phyloP scores from a whole-genome alignment of 2,329 filamentous ascomycete genomes.

The Didymella glomerata region DNA sequence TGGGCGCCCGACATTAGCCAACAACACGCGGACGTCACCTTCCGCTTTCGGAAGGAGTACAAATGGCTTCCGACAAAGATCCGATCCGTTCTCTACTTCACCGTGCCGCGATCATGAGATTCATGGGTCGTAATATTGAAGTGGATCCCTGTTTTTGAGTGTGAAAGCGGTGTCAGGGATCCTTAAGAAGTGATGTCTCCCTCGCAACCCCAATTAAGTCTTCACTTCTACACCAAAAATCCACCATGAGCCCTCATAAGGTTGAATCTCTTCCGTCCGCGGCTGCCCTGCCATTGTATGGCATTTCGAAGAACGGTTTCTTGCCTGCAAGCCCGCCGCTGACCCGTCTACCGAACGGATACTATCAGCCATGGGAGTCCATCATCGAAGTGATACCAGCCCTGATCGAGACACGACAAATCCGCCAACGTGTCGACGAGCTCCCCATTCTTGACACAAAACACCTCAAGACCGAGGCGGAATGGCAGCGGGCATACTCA shows the following conservation, averaged over 20 bases:
- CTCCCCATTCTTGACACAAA: constrained; percentile 78
- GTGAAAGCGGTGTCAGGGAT: constrained; percentile 34
- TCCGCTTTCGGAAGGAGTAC: constrained; percentile 27
- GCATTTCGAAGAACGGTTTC: constrained; percentile 80
- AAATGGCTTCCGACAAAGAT: neutral
- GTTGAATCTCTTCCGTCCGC: constrained; percentile 34
- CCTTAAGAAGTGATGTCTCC: constrained; percentile 19
- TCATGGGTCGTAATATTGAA: constrained; percentile 10
- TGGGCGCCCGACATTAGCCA: too few relatives aligned
- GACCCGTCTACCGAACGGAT: constrained; percentile 76
- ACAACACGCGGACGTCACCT: constrained; percentile 13
- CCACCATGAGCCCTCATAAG: constrained; percentile 42
- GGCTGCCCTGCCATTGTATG: constrained; percentile 71
- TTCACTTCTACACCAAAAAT: constrained; percentile 1
- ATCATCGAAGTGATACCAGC: constrained; percentile 78
- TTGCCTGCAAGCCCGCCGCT: constrained; percentile 78
- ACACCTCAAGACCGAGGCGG: constrained; percentile 76
- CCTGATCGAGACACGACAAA: constrained; percentile 76
- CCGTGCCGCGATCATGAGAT: constrained; percentile 20
- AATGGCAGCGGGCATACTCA: constrained; percentile 83
- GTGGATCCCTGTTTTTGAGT: constrained; percentile 15
- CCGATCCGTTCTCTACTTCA: neutral
- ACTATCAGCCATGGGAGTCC: constrained; percentile 89
- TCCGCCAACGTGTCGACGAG: constrained; percentile 74
- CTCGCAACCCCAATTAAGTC: neutral